These are phyloP conservation scores for Bolboschoenus planiculmis DNA, from an alignment of 176 grass and related monocot species.

Conservation along the genomic window DNA sequence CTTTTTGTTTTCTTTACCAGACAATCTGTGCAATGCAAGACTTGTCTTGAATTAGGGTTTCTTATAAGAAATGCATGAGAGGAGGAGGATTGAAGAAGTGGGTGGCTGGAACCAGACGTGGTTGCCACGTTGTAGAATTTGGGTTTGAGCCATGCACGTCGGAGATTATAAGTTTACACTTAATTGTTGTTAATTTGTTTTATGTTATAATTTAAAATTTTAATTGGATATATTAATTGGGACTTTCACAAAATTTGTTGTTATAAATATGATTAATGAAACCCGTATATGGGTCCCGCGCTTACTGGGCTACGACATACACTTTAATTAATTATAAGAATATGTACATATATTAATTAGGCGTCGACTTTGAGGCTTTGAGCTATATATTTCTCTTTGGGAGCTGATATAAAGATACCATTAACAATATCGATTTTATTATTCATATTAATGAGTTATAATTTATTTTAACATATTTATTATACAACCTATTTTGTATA, in stretches of 20 bases:
- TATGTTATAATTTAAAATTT: not conserved
- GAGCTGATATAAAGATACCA: too few relatives aligned
- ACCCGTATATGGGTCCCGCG: not conserved
- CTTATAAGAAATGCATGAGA: constrained; percentile 32
- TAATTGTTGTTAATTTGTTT: not conserved
- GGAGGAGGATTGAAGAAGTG: constrained; percentile 18
- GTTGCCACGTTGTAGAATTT: constrained; percentile 36
- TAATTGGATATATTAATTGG: not conserved
- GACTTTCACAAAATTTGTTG: not conserved
- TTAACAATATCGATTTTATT: too few relatives aligned
- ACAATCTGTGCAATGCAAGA: constrained; percentile 4
- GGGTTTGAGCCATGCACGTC: constrained; percentile 57
- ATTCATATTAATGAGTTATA: too few relatives aligned
- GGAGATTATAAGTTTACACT: not conserved
- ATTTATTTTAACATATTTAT: too few relatives aligned
- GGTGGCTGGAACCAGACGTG: constrained; percentile 34
- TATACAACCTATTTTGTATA: too few relatives aligned
- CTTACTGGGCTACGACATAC: not conserved
- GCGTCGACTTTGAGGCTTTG: not conserved
- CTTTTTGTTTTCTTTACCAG: not conserved
- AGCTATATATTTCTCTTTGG: too few relatives aligned
- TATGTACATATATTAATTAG: not conserved
- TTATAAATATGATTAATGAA: not conserved
- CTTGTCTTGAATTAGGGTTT: not conserved
- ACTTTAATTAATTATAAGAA: not conserved